Evolutionary conservation across 2,329 filamentous ascomycete species (phyloP), one percentile per base, ranked within the genome.

Genomic region (Rasamsonia emersonii): DNA sequence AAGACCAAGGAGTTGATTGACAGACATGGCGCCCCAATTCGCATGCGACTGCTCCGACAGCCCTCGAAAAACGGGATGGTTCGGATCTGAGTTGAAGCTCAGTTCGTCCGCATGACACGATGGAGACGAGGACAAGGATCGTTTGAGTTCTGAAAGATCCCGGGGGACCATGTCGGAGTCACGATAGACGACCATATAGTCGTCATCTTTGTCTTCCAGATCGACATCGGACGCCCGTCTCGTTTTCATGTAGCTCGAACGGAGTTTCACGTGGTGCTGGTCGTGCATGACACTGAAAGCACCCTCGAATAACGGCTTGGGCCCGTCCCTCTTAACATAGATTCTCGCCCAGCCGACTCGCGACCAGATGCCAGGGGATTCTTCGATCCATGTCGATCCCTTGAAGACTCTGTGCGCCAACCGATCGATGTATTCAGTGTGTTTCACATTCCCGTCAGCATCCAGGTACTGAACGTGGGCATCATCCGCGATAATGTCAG

Each of bases 151-250:
- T 14, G 65, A 60, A 33, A 73, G 71, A 21, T 38, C 30, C 23
- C 44, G 38, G 50, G 50, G 40, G 48, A 64, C 56, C 50, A 95
- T 76, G 56, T 98, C 91, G 17, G 86, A 93, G 53, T 96, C 88
- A 43, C 88, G 76, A 71, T 85, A 96, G 1, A 95, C 72, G 20
- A 95, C 70, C 88, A 98, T 91, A 51, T 75, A 81, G 39, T 93
- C 83, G 18, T 78, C 72, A 4, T 64, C 68, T 27, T 64, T 59
- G 18, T 67, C 53, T 18, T 62, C 56, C 9, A 84, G 55, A 16
- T 71, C 64, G 2, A 86, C 84, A 54, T 98, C 91, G 26, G 78
- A 64, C 14, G 64, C 56, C 39, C 85, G 75, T 50, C 75, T 80
- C 27, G 84, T 86, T 43, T 75, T 70, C 52, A 75, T 69, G 52